Evolutionary conservation across 75 land plant species (phyloP).

Genomic region (Pinus tabuliformis): DNA sequence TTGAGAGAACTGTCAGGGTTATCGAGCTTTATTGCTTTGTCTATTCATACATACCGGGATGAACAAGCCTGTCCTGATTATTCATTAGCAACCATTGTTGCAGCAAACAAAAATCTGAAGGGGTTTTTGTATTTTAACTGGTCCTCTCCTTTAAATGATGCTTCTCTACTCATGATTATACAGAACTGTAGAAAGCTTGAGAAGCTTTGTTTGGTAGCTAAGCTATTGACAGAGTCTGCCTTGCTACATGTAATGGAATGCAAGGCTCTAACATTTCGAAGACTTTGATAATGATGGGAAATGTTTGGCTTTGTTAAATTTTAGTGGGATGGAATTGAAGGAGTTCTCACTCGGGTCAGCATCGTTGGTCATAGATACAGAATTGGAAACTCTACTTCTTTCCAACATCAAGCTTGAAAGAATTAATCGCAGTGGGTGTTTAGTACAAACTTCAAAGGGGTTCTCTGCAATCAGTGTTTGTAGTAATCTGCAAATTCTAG

Average conservation of each 20-base stretch:
- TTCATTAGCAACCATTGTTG: conserved; percentile 13
- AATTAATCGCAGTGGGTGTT: conserved; percentile 25
- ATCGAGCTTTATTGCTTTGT: not conserved
- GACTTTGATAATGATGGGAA: too few relatives aligned
- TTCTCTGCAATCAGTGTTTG: conserved; percentile 31
- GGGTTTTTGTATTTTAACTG: conserved; percentile 14
- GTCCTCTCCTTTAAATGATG: conserved; percentile 15
- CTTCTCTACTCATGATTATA: conserved; percentile 17
- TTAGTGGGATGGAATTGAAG: too few relatives aligned
- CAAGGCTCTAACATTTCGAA: too few relatives aligned
- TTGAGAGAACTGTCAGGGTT: too few relatives aligned
- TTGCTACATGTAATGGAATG: too few relatives aligned
- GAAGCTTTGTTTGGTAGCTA: conserved; percentile 20
- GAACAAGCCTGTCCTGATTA: conserved; percentile 11
- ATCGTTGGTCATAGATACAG: too few relatives aligned
- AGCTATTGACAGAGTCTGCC: too few relatives aligned
- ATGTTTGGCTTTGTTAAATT: too few relatives aligned
- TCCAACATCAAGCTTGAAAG: conserved; percentile 9
- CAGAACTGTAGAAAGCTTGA: conserved; percentile 20
- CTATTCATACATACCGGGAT: conserved; percentile 18
- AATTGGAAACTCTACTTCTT: too few relatives aligned
- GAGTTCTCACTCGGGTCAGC: too few relatives aligned
- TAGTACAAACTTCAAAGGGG: conserved; percentile 30
- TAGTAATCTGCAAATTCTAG: conserved; percentile 20
- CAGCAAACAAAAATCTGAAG: conserved; percentile 19